Base-by-base conservation (phyloP, 495 filamentous ascomycete genomes). In the Pyrenopolyporus hunteri region DNA sequence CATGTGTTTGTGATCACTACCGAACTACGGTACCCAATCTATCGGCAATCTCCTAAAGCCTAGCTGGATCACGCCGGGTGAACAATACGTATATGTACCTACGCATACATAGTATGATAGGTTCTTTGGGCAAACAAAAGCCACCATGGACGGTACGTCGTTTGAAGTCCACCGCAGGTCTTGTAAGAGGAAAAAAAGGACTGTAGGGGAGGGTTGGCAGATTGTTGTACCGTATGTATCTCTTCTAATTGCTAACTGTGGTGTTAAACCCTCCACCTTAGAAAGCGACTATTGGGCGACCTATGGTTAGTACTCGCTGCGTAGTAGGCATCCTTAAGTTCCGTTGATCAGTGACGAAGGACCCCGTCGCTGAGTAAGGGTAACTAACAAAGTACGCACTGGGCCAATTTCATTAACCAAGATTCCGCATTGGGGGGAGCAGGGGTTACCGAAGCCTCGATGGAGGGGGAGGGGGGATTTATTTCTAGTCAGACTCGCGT, bases 291-390 rank as follows among this genome's bases (percentile, higher is more conserved):
- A 6, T 28, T 13, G 23, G 23, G 28, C 28, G 5, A 45, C 14
- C 20, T 14, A 43, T n/a, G 33, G 16, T 23, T 22, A 25, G 44
- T 39, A 42, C 28, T 22, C 25, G 45, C 39, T 46, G 57, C 19
- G 31, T 39, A 45, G 45, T 51, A n/a, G n/a, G 32, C 50, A 49
- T 29, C 23, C 14, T 29, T 13, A 26, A 49, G 55, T 64, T 56
- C 9, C 31, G 63, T 42, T 52, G 63, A 60, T 66, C 56, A 52
- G 57, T 60, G 63, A 60, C 57, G 63, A 60, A 40, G 23, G 26
- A 37, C 31, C 39, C 62, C 49, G 50, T 59, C 26, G 29, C 23
- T 22, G 37, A 29, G 44, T 23, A 42, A 46, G 28, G 22, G n/a
- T n/a, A n/a, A 20, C 42, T 54, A 49, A 44, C 35, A 26, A n/a